A percentile compares a stretch with the other conserved stretches of the same genome.
Conservation (phyloP, 306 rosid genomes). For the Vachellia pachyceras region DNA sequence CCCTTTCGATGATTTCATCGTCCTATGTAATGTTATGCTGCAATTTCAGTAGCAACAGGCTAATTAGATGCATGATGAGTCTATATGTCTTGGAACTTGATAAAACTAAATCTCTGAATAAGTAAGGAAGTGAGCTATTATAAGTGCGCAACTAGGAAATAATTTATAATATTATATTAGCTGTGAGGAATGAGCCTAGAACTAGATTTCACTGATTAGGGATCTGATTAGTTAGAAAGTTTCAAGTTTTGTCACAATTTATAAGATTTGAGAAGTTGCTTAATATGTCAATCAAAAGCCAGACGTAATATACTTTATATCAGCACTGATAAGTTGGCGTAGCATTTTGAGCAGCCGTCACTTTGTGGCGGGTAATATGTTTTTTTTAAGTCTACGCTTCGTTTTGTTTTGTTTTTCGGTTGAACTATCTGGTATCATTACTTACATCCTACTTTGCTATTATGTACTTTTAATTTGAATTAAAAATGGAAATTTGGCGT, state of each 20-base stretch:
- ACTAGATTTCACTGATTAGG: background rate
- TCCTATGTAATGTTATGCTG: background rate
- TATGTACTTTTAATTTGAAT: background rate
- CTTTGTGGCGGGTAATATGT: background rate
- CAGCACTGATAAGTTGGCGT: background rate
- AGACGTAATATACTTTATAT: background rate
- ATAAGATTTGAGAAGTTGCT: background rate
- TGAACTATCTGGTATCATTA: background rate
- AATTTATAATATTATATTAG: background rate
- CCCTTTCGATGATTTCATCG: background rate
- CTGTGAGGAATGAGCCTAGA: background rate
- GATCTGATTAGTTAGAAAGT: constrained; percentile 9
- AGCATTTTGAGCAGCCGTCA: background rate
- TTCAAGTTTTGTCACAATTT: background rate
- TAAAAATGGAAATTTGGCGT: background rate
- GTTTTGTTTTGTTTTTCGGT: constrained; percentile 11
- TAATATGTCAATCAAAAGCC: background rate
- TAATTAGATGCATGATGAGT: background rate
- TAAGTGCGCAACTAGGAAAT: background rate
- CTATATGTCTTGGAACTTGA: constrained; percentile 9
- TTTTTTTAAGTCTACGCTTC: background rate
- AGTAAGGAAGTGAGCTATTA: background rate
- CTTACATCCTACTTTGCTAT: constrained; percentile 7
- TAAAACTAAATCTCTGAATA: background rate
- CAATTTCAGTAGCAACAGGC: background rate